These are phyloP conservation scores for Diplodia intermedia DNA, from an alignment of 2,329 filamentous ascomycete genomes.

Conservation along the genomic window DNA sequence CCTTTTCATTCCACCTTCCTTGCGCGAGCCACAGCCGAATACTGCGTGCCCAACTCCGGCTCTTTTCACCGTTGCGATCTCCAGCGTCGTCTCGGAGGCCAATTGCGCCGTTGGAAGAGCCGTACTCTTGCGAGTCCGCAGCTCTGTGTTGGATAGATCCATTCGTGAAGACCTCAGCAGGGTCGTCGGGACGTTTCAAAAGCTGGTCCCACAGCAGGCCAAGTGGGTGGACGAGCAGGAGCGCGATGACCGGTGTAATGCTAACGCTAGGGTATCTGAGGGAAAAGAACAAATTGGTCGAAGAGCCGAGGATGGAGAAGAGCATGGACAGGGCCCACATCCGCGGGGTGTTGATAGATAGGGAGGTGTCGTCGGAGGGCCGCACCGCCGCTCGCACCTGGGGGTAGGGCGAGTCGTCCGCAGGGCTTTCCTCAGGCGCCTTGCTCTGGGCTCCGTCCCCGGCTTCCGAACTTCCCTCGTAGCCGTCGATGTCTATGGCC, in stretches of 20 bases:
- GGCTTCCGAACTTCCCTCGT: constrained; percentile 42
- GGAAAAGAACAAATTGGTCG: constrained; percentile 87
- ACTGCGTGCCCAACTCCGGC: constrained; percentile 44
- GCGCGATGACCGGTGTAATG: constrained; percentile 86
- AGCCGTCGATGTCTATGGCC: constrained; percentile 41
- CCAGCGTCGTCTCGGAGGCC: background rate
- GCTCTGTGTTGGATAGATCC: constrained; percentile 54
- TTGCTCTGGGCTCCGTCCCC: constrained; percentile 35
- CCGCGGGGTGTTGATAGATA: constrained; percentile 87
- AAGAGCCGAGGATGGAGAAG: constrained; percentile 81
- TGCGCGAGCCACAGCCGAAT: constrained; percentile 78
- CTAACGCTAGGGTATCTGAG: constrained; percentile 88
- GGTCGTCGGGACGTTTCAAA: constrained; percentile 67
- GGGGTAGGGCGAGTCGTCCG: constrained; percentile 77
- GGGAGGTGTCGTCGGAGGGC: constrained; percentile 73
- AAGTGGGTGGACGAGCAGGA: constrained; percentile 83
- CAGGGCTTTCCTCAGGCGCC: constrained; percentile 57
- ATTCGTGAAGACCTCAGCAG: constrained; percentile 63
- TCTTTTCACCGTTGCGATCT: background rate
- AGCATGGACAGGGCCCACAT: constrained; percentile 85
- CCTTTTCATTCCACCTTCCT: constrained; percentile 85
- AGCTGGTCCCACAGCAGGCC: constrained; percentile 79
- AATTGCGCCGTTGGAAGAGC: constrained; percentile 7
- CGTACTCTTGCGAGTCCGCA: constrained; percentile 19
- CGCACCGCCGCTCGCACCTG: constrained; percentile 82